phyloP scores from a whole-genome alignment of 73 alveolate genomes.

The Tetrahymena malaccensis region DNA sequence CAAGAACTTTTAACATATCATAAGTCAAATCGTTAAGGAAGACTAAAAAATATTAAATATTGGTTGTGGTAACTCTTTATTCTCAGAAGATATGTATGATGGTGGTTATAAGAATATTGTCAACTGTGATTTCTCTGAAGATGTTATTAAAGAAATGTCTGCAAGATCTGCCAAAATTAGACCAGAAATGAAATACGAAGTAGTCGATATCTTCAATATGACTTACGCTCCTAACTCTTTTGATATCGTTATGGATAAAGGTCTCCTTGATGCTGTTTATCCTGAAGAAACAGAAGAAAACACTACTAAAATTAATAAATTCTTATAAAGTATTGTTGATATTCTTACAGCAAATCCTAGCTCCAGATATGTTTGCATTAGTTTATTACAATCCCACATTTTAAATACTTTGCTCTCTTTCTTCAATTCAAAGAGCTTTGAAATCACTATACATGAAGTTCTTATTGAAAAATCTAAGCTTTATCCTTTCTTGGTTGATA shows the following conservation, averaged over 20 bases:
- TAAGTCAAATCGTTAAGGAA: background rate
- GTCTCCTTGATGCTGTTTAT: conserved; percentile 36
- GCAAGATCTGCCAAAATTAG: conserved; percentile 28
- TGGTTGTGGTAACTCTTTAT: conserved; percentile 31
- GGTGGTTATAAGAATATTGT: conserved; percentile 7
- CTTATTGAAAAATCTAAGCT: conserved; percentile 24
- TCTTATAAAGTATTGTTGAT: conserved; percentile 9
- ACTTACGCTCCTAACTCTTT: background rate
- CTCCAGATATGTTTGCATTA: background rate
- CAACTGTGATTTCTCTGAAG: conserved; percentile 25
- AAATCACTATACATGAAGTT: conserved; percentile 12
- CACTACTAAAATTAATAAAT: conserved; percentile 1
- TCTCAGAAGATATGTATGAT: conserved; percentile 38
- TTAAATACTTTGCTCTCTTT: conserved; percentile 3
- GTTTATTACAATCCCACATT: conserved; percentile 17
- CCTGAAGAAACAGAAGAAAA: conserved; percentile 36
- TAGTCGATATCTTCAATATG: background rate
- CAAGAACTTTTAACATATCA: conserved; percentile 11
- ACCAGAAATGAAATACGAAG: conserved; percentile 21
- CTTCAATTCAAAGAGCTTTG: background rate
- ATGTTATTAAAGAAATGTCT: conserved; percentile 15
- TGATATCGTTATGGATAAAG: conserved; percentile 24
- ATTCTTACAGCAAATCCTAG: conserved; percentile 4
- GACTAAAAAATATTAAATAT: conserved; percentile 18
- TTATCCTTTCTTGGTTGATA: conserved; percentile 30